Evolutionary conservation across 306 rosid genomes (phyloP).

Genomic region (Pueraria montana): DNA sequence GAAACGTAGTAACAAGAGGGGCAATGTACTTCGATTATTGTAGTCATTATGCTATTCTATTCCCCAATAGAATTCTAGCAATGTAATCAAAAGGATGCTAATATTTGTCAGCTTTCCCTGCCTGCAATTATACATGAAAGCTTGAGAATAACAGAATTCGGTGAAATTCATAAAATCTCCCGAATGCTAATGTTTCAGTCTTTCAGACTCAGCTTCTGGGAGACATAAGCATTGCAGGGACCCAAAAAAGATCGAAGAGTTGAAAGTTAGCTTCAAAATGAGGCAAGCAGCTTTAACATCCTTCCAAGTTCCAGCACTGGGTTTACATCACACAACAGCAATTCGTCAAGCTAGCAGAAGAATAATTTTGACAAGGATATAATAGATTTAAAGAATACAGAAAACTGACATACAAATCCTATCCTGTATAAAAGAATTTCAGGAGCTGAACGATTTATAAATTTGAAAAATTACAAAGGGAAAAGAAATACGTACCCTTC

Average conservation of each 20-base stretch:
- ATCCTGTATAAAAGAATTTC: slow-evolving; percentile 28
- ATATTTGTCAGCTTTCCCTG: slow-evolving; percentile 41
- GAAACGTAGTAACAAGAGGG: not conserved
- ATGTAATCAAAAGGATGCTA: slow-evolving; percentile 42
- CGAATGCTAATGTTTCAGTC: slow-evolving; percentile 24
- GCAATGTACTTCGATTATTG: slow-evolving; percentile 8
- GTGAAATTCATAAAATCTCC: slow-evolving; percentile 43
- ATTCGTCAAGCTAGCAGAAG: slow-evolving; percentile 23
- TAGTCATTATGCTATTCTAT: slow-evolving; percentile 15
- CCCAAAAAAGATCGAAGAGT: slow-evolving; percentile 33
- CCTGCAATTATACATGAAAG: slow-evolving; percentile 9
- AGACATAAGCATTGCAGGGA: slow-evolving; percentile 39
- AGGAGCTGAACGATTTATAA: slow-evolving; percentile 29
- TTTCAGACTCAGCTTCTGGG: slow-evolving; percentile 26
- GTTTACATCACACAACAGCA: slow-evolving; percentile 44
- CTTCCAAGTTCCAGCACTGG: slow-evolving; percentile 34
- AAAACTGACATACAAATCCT: slow-evolving; percentile 3
- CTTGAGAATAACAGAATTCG: slow-evolving; percentile 23
- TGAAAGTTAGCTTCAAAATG: slow-evolving; percentile 44
- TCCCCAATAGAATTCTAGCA: slow-evolving; percentile 35
- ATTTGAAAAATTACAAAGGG: slow-evolving; percentile 31
- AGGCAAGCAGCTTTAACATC: slow-evolving; percentile 46
- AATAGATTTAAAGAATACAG: slow-evolving; percentile 8
- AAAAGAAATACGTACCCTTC: slow-evolving; percentile 50
- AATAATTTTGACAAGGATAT: slow-evolving; percentile 8